Base-by-base conservation (phyloP, 2,329 filamentous ascomycete genomes). In the Neophaeococcomyces mojaviensis region DNA sequence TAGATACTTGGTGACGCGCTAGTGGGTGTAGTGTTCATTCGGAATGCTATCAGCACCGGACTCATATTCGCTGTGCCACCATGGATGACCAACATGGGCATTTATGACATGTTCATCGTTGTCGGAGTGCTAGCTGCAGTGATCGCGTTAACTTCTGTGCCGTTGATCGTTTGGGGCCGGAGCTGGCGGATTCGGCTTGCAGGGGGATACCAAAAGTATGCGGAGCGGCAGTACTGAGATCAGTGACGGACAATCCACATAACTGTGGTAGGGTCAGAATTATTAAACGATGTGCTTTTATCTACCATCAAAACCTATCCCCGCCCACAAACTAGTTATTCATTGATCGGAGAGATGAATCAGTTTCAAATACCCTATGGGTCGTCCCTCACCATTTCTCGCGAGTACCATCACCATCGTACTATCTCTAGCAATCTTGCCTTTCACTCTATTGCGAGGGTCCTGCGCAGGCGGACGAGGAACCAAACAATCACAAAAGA, bases 1-100 rank as follows among this genome's bases (percentile, higher is more conserved):
- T 49, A 73, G 62, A 69, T 75, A 31, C 62, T 74, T 33, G 70
- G 65, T 4, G 70, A 74, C 47, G 64, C 69, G 0, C 56, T 75
- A 4, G 68, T 72, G 3, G 66, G 59, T 0, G 59, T 75, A 1
- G 68, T 68, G 0, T 67, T 74, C 45, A 55, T 68, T 9, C 65
- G 71, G 0, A 74, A 74, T 41, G 45, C 61, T 2, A 61, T 73
- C 35, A 61, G 62, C 15, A 70, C 67, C 2, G 60, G 65, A 13
- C 65, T 74, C 35, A 64, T 73, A n/a, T 74, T 74, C 49, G 66
- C 65, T 0, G 58, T 73, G 19, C 59, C 64, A 0, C 65, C 67
- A 1, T 73, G 71, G 66, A 62, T 65, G 8, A 54, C 60, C 10
- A 47, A 39, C 2, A 49, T 68, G 19, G 68, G 68, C 5, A 53